Percentiles rank a stretch among this genome's conserved stretches.
phyloP scores from a whole-genome alignment of 2,329 filamentous ascomycete species.

The Ceratocystis variospora region DNA sequence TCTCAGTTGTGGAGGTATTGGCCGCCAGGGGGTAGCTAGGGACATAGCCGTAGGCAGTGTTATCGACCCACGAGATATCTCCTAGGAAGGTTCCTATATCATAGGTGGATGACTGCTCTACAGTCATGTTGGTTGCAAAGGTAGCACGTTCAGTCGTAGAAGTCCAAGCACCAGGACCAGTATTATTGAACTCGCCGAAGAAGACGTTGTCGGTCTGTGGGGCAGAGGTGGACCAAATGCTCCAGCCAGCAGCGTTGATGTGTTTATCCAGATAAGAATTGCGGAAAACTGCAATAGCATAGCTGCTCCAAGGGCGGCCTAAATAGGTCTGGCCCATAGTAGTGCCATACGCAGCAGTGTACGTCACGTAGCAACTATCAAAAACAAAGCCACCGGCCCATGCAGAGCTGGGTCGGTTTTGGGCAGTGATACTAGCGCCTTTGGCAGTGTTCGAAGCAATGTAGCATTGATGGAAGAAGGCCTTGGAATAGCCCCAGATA shows the following conservation, averaged over 20 bases:
- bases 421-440: conserved; percentile 25
- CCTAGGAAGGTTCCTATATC: conserved; percentile 29
- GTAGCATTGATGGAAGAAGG: conserved; percentile 28
- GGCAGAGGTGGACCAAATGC: conserved; percentile 37
- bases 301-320: conserved; percentile 35
- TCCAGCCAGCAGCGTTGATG: conserved; percentile 47
- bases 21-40: conserved; percentile 26
- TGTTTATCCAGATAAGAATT: conserved; percentile 38
- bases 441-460: conserved; percentile 27
- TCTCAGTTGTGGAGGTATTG: conserved; percentile 14
- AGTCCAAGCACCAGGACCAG: conserved; percentile 36
- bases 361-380: conserved; percentile 22
- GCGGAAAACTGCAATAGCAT: conserved; percentile 37
- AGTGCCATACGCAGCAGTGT: conserved; percentile 11
- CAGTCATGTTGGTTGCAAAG: conserved; percentile 28
- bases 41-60: conserved; percentile 28
- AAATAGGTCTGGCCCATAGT: conserved; percentile 32
- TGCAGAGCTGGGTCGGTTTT: conserved; percentile 24
- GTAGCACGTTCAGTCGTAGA: conserved; percentile 36
- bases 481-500: conserved; percentile 25
- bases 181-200: conserved; percentile 48
- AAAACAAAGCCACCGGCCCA: conserved; percentile 27
- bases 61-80: conserved; percentile 31
- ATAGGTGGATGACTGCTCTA: conserved; percentile 20
- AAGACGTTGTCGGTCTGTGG: conserved; percentile 38